Conservation (phyloP, 148 eudicot genomes). For the Nepenthes mirabilis region DNA sequence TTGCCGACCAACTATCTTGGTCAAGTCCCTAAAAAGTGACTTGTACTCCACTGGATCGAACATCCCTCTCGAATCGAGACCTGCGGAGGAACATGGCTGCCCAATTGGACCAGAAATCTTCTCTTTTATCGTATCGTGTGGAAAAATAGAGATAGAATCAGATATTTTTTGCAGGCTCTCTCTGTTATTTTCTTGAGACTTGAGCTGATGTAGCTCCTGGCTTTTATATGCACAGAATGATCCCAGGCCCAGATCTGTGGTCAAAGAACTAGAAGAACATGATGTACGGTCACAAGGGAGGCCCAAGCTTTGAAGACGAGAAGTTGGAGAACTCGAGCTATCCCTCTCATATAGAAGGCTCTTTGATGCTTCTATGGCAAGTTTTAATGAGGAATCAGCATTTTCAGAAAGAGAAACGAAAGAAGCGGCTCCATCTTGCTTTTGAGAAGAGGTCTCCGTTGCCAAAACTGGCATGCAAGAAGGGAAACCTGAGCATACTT, state of each 20-base stretch:
- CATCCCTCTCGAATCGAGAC: conserved; percentile 8
- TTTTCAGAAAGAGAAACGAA: conserved; percentile 8
- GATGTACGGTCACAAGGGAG: conserved; percentile 17
- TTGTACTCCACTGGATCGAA: conserved; percentile 39
- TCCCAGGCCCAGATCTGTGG: conserved; percentile 77
- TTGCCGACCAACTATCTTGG: conserved; percentile 41
- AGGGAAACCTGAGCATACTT: conserved; percentile 24
- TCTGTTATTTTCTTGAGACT: conserved; percentile 10
- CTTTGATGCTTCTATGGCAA: conserved; percentile 11
- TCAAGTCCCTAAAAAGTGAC: conserved; percentile 29
- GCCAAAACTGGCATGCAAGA: conserved; percentile 10
- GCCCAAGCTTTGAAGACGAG: conserved; percentile 8
- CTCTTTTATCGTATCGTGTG: conserved; percentile 7
- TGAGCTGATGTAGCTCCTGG: conserved; percentile 15
- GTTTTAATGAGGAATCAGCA: conserved; percentile 11
- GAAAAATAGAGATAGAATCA: conserved; percentile 13
- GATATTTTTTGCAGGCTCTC: conserved; percentile 11
- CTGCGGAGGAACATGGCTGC: conserved; percentile 9
- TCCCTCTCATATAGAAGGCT: neutral
- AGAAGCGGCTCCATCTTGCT: conserved; percentile 8
- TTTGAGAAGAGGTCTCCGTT: conserved; percentile 4
- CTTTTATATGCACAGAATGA: conserved; percentile 21
- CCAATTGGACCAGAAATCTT: conserved; percentile 11
- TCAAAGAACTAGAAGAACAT: conserved; percentile 28
- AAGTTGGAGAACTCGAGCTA: conserved; percentile 4